Conservation (phyloP, 2,329 filamentous ascomycete genomes). For the Acarospora socialis region DNA sequence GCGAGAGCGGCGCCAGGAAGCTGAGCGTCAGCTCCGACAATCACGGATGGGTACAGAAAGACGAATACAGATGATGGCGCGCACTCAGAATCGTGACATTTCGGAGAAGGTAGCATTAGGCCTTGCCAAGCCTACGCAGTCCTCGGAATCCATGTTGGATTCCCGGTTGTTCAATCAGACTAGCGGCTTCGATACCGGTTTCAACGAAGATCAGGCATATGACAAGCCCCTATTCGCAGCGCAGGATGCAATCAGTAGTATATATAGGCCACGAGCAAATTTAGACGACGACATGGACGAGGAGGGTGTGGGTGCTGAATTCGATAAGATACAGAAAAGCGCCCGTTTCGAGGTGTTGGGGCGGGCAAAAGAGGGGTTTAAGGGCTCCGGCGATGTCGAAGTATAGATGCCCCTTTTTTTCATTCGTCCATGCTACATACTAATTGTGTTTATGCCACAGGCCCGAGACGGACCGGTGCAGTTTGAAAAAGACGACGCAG, state of each 20-base stretch:
- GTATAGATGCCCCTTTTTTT: slow-evolving; percentile 30
- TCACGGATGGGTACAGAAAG: slow-evolving; percentile 92
- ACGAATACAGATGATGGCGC: slow-evolving; percentile 78
- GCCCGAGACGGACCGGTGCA: slow-evolving; percentile 82
- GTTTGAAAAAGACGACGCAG: slow-evolving; percentile 75
- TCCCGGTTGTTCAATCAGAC: slow-evolving; percentile 88
- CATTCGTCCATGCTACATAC: slow-evolving; percentile 10
- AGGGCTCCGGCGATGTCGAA: slow-evolving; percentile 71
- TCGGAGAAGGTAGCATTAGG: slow-evolving; percentile 93
- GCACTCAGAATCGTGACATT: slow-evolving; percentile 92
- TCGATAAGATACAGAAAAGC: slow-evolving; percentile 75
- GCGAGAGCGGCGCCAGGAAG: slow-evolving; percentile 63
- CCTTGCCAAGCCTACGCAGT: slow-evolving; percentile 84
- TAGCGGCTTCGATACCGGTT: slow-evolving; percentile 76
- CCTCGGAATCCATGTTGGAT: slow-evolving; percentile 91
- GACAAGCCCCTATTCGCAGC: slow-evolving; percentile 95
- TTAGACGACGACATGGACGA: slow-evolving; percentile 65
- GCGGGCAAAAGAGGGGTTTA: slow-evolving; percentile 71
- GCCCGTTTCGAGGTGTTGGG: slow-evolving; percentile 82
- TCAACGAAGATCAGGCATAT: slow-evolving; percentile 96
- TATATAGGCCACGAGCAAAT: slow-evolving; percentile 67
- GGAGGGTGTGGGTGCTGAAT: slow-evolving; percentile 63
- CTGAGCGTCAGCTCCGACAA: slow-evolving; percentile 80
- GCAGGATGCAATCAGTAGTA: slow-evolving; percentile 85
- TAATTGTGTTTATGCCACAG: slow-evolving; percentile 30